Base-by-base conservation (phyloP, 345 rosid genomes). In the Eucalyptus shirleyi region DNA sequence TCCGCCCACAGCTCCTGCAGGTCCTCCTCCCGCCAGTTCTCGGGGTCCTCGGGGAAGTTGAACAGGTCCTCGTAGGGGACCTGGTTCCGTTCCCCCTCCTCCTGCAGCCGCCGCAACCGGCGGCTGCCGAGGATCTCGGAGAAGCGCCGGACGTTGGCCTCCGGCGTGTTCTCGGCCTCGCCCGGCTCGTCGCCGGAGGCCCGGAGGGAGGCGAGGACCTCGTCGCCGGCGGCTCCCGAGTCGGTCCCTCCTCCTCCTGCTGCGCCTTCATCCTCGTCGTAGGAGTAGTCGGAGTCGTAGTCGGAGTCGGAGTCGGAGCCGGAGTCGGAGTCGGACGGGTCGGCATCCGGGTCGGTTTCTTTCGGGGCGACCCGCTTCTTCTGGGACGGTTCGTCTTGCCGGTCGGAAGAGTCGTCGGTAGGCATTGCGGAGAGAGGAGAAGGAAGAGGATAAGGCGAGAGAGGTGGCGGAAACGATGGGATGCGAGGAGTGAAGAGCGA, bases 1-100 rank as follows among this genome's bases (percentile, higher is more conserved):
- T 96, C 98, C 53, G 95, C 97, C 99, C 99, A 97, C 9, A 94
- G 83, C 95, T 97, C 99, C 90, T 85, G 88, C 87, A 97, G 92
- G 90, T 97, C 99, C 91, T 93, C 93, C 88, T 97, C 99, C 91
- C 86, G 93, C 99, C 99, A 97, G 12, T 92, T 89, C 94, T 97
- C 99, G 3, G 91, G 94, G 59, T 97, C 99, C 50, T 89, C 91
- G 2, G 99, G 99, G 87, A 97, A 97, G 89, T 96, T 92, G 85
- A 89, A 97, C 21, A 89, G 56, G 60, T 96, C 97, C 86, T 95
- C 96, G 44, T 88, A 18, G 86, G 45, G 90, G 5, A 87, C 90
- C 89, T 91, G 92, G 11, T 60, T 69, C 7, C 65, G 42, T 13
- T 96, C 97, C 80, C 94, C 95, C 83, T 95, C 95, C 86, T 95